Conservation (phyloP, 768 basidiomycete genomes). For the Sarcodon sp. region DNA sequence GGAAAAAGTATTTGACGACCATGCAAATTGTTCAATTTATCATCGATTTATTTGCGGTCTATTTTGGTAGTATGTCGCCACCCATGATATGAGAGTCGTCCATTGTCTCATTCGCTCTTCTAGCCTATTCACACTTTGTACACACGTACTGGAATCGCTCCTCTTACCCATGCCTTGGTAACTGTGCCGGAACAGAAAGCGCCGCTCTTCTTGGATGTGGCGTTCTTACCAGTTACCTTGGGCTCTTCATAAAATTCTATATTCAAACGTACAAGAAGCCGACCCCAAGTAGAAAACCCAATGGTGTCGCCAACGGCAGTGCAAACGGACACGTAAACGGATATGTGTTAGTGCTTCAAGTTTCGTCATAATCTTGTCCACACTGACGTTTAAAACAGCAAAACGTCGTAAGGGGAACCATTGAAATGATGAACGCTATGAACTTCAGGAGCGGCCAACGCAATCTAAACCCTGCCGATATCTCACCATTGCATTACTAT, state of each 20-base stretch:
- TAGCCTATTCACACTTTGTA: slow-evolving; percentile 76
- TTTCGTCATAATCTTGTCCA: no score
- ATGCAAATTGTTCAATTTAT: slow-evolving; percentile 97
- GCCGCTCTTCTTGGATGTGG: slow-evolving; percentile 86
- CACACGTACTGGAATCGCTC: slow-evolving; percentile 45
- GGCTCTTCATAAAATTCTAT: slow-evolving; percentile 94
- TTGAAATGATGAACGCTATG: no score
- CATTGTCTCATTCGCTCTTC: not conserved
- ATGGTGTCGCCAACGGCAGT: slow-evolving; percentile 25
- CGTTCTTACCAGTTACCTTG: slow-evolving; percentile 82
- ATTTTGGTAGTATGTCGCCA: slow-evolving; percentile 78
- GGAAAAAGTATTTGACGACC: slow-evolving; percentile 96
- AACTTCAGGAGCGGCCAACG: no score
- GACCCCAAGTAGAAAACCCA: slow-evolving; percentile 18
- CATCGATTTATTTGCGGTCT: slow-evolving; percentile 81
- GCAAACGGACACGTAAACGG: slow-evolving; percentile 22
- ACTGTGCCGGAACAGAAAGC: slow-evolving; percentile 81
- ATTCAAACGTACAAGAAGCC: slow-evolving; percentile 75
- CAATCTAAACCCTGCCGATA: no score
- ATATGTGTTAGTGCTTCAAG: slow-evolving; percentile 13
- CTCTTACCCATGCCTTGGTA: slow-evolving; percentile 53
- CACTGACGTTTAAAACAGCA: no score
- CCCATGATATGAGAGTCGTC: not conserved
- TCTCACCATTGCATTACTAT: no score
- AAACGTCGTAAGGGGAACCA: no score